A percentile compares a stretch with the other conserved stretches of the same genome.
phyloP scores from a whole-genome alignment of 306 rosid species.

The Clitoria ternatea region DNA sequence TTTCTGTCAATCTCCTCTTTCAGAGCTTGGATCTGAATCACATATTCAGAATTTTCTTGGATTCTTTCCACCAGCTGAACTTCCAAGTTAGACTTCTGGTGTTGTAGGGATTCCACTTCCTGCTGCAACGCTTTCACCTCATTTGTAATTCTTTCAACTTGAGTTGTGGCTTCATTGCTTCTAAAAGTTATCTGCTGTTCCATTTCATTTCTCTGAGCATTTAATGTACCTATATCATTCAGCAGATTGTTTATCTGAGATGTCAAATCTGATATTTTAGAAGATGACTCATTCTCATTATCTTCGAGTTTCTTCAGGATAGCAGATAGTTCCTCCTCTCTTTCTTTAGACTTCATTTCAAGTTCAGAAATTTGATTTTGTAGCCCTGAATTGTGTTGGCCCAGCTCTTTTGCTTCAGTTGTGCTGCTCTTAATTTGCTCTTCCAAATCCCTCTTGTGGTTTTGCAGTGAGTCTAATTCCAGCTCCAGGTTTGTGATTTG shows the following conservation, averaged over 20 bases:
- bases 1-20: conserved; percentile 55
- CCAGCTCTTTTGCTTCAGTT: conserved; percentile 44
- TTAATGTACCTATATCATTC: conserved; percentile 37
- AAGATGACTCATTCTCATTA: conserved; percentile 39
- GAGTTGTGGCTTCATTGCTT: conserved; percentile 56
- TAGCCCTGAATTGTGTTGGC: conserved; percentile 42
- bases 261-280: conserved; percentile 52
- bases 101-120: conserved; percentile 48
- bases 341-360: conserved; percentile 46
- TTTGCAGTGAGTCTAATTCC: conserved; percentile 48
- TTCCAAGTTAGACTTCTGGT: conserved; percentile 52
- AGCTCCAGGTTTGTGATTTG: conserved; percentile 33
- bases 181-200: conserved; percentile 48
- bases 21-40: conserved; percentile 52
- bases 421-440: conserved; percentile 40
- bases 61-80: conserved; percentile 46
- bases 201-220: conserved; percentile 47
- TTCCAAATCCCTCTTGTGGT: conserved; percentile 43
- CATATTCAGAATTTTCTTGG: conserved; percentile 41
- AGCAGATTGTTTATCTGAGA: conserved; percentile 52
- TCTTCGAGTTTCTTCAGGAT: conserved; percentile 56
- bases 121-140: conserved; percentile 55
- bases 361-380: conserved; percentile 45
- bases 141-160: conserved; percentile 42
- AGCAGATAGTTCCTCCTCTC: conserved; percentile 48